Evolutionary conservation across 768 basidiomycete genomes (phyloP).

Genomic region (Termitomyces sp.): DNA sequence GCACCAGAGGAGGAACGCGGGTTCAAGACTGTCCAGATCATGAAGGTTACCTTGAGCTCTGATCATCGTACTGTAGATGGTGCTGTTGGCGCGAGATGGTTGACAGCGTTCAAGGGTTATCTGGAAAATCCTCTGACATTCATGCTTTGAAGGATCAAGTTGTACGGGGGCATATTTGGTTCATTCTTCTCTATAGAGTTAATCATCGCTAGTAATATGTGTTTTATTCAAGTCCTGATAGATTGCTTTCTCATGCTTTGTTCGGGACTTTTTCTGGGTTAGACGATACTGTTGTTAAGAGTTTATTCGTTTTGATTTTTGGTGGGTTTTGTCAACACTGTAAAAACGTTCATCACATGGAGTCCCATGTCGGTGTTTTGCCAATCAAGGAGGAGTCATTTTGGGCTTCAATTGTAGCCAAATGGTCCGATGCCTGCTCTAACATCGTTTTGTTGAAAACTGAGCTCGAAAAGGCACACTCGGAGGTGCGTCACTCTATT

Average conservation of each 20-base stretch:
- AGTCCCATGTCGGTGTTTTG: background rate
- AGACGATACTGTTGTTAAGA: background rate
- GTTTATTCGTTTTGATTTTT: background rate
- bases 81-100: conserved; percentile 89
- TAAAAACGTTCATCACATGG: background rate
- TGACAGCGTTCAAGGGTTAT: conserved; percentile 91
- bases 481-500: conserved; percentile 1
- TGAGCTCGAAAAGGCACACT: conserved; percentile 21
- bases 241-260: background rate
- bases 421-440: conserved; percentile 32
- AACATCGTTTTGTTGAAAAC: conserved; percentile 25
- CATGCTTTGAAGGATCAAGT: conserved; percentile 62
- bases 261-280: background rate
- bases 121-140: conserved; percentile 96
- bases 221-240: background rate
- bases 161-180: background rate
- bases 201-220: conserved; percentile 12
- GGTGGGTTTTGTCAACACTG: too few species aligned
- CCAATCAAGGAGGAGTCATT: conserved; percentile 26
- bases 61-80: conserved; percentile 98
- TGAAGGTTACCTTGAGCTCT: conserved; percentile 94
- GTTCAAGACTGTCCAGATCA: conserved; percentile 85
- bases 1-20: conserved; percentile 89
- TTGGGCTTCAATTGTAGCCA: conserved; percentile 27
- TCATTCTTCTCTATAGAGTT: conserved; percentile 8